Evolutionary conservation across 1,139 yeast genomes (phyloP).

Genomic region (Scheffersomyces titani): DNA sequence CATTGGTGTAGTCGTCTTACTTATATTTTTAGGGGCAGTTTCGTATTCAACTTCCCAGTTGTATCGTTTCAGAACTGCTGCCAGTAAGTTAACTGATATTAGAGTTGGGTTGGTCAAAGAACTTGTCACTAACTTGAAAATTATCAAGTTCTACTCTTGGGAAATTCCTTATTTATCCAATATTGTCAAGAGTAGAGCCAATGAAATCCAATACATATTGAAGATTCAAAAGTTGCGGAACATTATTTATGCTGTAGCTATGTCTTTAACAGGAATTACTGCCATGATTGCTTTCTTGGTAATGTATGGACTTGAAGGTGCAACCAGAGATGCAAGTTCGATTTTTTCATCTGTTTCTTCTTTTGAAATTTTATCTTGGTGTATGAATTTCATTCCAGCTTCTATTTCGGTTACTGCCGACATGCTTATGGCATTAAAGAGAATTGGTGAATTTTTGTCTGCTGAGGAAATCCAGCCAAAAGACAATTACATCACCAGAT

Average conservation of each 20-base stretch:
- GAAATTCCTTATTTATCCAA: constrained; percentile 54
- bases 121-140: constrained; percentile 34
- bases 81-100: constrained; percentile 32
- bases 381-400: constrained; percentile 63
- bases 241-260: constrained; percentile 54
- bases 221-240: constrained; percentile 56
- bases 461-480: constrained; percentile 22
- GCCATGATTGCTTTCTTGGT: constrained; percentile 73
- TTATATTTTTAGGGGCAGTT: constrained; percentile 17
- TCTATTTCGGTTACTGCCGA: constrained; percentile 66
- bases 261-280: constrained; percentile 61
- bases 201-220: constrained; percentile 49
- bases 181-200: constrained; percentile 42
- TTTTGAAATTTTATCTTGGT: constrained; percentile 56
- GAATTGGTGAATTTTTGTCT: constrained; percentile 55
- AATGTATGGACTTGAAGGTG: constrained; percentile 50
- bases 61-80: constrained; percentile 16
- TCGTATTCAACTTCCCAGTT: constrained; percentile 11
- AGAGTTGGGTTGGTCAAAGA: constrained; percentile 37
- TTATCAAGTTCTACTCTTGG: constrained; percentile 57
- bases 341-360: constrained; percentile 76
- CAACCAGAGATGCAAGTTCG: constrained; percentile 56
- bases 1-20: constrained; percentile 32
- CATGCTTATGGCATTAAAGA: constrained; percentile 58
- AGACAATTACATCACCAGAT: constrained; percentile 3